These are phyloP conservation scores for Leonotis leonurus DNA, from an alignment of 257 asterid genomes.

Conservation along the genomic window DNA sequence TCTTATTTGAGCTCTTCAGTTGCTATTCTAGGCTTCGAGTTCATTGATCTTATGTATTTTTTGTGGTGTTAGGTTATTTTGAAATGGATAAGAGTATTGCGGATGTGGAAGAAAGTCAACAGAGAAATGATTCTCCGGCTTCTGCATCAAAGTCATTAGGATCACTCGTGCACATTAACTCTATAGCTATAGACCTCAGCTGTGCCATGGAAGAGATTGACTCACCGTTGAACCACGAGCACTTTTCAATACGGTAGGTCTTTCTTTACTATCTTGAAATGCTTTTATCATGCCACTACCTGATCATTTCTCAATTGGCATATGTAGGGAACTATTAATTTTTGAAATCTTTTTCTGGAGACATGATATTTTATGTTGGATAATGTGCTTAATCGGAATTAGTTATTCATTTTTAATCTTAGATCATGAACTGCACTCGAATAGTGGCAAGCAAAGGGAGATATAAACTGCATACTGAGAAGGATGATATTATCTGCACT, in stretches of 20 bases:
- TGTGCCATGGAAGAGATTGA: constrained; percentile 30
- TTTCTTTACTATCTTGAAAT: constrained; percentile 3
- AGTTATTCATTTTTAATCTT: constrained; percentile 1
- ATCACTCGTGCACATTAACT: constrained; percentile 37
- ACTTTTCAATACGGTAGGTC: constrained; percentile 71
- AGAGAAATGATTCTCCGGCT: constrained; percentile 17
- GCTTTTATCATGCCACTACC: neutral
- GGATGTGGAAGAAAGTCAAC: constrained; percentile 27
- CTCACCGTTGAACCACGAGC: constrained; percentile 31
- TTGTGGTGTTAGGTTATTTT: constrained; percentile 13
- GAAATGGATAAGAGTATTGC: constrained; percentile 36
- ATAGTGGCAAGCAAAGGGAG: too few species aligned
- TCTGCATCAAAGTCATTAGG: constrained; percentile 27
- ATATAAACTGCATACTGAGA: neutral
- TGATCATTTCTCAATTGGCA: neutral
- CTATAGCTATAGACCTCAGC: constrained; percentile 42
- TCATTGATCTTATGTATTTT: neutral
- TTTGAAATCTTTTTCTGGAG: neutral
- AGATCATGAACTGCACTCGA: too few species aligned
- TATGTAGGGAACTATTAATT: neutral
- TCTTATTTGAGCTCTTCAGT: neutral
- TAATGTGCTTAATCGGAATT: neutral
- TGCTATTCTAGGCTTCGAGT: neutral
- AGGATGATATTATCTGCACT: neutral
- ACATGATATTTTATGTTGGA: neutral